Evolutionary conservation across 495 filamentous ascomycete species (phyloP).

Genomic region (Penicillium macrosclerotiorum): DNA sequence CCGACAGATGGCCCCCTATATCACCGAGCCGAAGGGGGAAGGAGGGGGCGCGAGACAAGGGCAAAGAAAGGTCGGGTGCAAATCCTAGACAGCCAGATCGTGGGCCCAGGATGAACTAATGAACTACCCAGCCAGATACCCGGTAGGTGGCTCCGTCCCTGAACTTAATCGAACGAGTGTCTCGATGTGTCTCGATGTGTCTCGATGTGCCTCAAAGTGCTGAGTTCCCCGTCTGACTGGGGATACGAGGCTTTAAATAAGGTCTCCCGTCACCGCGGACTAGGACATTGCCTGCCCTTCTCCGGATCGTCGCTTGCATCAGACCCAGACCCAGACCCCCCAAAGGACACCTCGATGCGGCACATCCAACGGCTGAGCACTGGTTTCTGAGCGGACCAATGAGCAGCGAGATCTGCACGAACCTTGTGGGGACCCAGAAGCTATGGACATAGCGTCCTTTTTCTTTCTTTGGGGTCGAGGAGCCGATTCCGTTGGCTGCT

Average conservation of each 20-base stretch:
- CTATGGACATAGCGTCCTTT: conserved; percentile 22
- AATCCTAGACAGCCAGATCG: too few species aligned
- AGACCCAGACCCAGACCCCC: conserved; percentile 12
- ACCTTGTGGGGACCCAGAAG: conserved; percentile 24
- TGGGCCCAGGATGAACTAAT: too few species aligned
- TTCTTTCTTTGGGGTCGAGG: not conserved
- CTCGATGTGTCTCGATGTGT: too few species aligned
- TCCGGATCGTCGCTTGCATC: conserved; percentile 20
- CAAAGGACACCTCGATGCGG: conserved; percentile 10
- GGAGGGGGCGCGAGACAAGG: too few species aligned
- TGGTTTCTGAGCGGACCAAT: conserved; percentile 14
- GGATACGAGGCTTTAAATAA: conserved; percentile 3
- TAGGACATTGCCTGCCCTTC: conserved; percentile 4
- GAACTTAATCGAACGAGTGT: too few species aligned
- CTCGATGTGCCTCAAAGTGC: too few species aligned
- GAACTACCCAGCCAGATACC: too few species aligned
- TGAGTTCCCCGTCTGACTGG: not conserved
- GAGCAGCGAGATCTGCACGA: conserved; percentile 7
- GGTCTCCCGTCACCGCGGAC: conserved; percentile 1
- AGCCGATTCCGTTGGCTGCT: not conserved
- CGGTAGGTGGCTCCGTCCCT: too few species aligned
- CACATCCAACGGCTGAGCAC: conserved; percentile 6
- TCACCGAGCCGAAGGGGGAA: conserved; percentile 12
- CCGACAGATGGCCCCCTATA: conserved; percentile 1
- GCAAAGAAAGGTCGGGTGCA: too few species aligned